phyloP scores from a whole-genome alignment of 768 basidiomycete species.

The Gautieria morchelliformis region DNA sequence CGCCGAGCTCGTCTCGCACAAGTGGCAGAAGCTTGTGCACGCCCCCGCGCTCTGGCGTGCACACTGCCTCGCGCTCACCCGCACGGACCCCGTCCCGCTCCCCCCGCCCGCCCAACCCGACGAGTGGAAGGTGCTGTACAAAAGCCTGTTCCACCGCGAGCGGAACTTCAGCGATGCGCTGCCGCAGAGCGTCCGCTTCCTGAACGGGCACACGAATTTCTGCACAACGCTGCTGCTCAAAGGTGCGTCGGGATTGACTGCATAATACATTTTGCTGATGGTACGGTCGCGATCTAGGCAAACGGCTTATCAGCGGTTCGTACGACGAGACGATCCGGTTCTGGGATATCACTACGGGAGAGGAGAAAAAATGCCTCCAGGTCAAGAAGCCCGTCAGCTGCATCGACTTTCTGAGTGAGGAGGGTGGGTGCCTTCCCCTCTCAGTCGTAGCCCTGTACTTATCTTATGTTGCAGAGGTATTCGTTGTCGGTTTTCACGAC shows the following conservation, averaged over 20 bases:
- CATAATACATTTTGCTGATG: neutral
- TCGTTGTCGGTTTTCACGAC: constrained; percentile 89
- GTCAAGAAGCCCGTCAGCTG: constrained; percentile 90
- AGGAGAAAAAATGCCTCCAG: constrained; percentile 63
- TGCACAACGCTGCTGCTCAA: constrained; percentile 73
- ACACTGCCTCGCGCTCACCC: constrained; percentile 65
- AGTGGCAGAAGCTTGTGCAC: constrained; percentile 36
- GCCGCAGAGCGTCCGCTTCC: constrained; percentile 68
- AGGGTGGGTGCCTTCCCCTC: constrained; percentile 37
- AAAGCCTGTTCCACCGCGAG: constrained; percentile 76
- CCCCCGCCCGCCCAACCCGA: constrained; percentile 52
- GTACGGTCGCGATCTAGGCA: constrained; percentile 29
- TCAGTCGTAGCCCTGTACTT: neutral
- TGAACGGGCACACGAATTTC: constrained; percentile 79
- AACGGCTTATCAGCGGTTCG: constrained; percentile 78
- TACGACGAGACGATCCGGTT: constrained; percentile 91
- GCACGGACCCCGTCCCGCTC: constrained; percentile 59
- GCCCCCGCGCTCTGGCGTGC: constrained; percentile 70
- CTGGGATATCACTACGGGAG: constrained; percentile 71
- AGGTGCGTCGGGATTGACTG: constrained; percentile 18
- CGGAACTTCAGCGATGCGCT: constrained; percentile 70
- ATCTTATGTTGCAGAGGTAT: constrained; percentile 48
- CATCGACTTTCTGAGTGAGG: constrained; percentile 75
- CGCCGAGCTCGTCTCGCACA: constrained; percentile 30
- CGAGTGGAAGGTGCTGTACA: constrained; percentile 63